These are phyloP conservation scores for Sarcodon aspratus DNA, from an alignment of 768 basidiomycete species.

Conservation along the genomic window DNA sequence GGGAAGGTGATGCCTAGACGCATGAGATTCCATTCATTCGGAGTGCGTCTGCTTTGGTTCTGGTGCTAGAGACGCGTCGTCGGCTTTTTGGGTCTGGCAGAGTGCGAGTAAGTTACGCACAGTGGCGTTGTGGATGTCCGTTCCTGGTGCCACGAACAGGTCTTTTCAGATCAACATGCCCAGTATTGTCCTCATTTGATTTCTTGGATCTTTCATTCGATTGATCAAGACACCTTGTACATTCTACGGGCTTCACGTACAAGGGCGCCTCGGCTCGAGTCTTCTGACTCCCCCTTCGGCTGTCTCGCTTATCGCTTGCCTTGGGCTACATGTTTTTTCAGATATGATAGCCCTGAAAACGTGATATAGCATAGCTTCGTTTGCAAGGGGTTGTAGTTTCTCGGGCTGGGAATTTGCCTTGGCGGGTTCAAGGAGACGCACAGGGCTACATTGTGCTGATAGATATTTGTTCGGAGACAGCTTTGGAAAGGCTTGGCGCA, in stretches of 20 bases:
- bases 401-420: neutral
- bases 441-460: neutral
- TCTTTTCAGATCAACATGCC: neutral
- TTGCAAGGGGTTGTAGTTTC: too few relatives aligned
- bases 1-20: slow-evolving; percentile 1
- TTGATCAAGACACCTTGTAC: neutral
- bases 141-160: neutral
- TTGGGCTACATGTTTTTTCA: neutral
- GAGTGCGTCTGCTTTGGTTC: neutral
- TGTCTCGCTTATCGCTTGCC: neutral
- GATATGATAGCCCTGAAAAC: neutral
- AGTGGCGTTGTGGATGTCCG: neutral
- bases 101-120: slow-evolving; percentile 2
- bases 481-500: neutral
- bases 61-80: slow-evolving; percentile 2
- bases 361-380: too few relatives aligned
- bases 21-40: neutral
- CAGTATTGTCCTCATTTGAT: neutral
- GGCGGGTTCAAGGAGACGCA: neutral
- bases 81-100: neutral
- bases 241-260: neutral
- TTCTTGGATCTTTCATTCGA: neutral
- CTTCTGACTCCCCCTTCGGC: neutral
- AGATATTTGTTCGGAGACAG: neutral
- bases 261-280: neutral